Base-by-base conservation (phyloP, 108 stramenopile species). In the Schizochytrium sp. region DNA sequence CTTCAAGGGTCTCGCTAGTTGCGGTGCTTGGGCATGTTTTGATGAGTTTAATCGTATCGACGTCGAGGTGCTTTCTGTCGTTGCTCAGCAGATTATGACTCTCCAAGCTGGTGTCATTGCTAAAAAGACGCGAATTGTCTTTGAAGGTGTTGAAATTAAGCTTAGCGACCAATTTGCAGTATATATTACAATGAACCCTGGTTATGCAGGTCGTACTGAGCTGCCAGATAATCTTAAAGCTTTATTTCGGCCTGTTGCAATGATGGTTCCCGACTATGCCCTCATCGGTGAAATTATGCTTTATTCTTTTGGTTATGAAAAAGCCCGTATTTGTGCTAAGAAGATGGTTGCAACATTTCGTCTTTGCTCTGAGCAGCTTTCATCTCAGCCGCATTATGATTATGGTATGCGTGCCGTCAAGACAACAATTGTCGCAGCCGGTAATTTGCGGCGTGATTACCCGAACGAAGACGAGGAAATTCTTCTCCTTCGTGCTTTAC, bases 31-130 rank as follows among this genome's bases (percentile, higher is more conserved):
- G 95, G 95, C 94, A 0, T 95, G 95, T 91, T 95, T 95, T 72
- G 95, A 95, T 69, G 95, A 95, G 89, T 95, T 95, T 92, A 95
- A 95, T 87, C 93, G 95, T 50, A 95, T 95, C 91, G 93, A 95
- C 59, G 94, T 95, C 56, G 95, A 95, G 91, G 95, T 95, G 72
- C 91, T 95, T 46, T 94, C 93, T 3, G 95, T 95, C 61, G 93
- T 95, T 28, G 95, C 93, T 17, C 95, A 95, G 88, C 95, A 95
- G 91, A 87, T 95, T 15, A 93, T 93, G 94, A 90, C 92, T 38
- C 94, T 95, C 72, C 94, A 94, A 57, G 92, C 90, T 19, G 95
- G 91, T 10, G 88, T 94, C 17, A 91, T 76, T 72, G 47, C 87
- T 17, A 58, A 53, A 38, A 72, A 61, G 15, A 56, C 87, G 15